Evolutionary conservation across 352 stramenopile species (phyloP).

Genomic region (Halophytophthora polymorphica): DNA sequence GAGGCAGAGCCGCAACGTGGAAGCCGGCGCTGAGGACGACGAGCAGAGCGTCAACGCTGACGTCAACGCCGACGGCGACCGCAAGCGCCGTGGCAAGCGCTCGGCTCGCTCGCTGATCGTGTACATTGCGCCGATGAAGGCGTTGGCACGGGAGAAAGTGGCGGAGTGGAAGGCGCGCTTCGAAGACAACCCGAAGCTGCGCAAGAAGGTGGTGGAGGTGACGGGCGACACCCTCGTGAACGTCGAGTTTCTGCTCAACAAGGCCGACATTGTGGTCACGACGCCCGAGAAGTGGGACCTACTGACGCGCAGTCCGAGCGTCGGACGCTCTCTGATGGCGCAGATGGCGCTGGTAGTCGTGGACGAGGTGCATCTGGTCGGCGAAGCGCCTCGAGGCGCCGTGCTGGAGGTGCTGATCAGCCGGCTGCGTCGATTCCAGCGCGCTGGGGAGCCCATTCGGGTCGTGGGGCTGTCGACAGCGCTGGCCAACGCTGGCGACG

Average conservation of each 20-base stretch:
- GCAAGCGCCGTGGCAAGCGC: conserved; percentile 5
- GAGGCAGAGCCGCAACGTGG: conserved; percentile 36
- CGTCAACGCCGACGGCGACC: neutral
- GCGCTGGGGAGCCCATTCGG: conserved; percentile 61
- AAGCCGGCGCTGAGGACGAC: conserved; percentile 1
- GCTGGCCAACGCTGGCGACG: conserved; percentile 94
- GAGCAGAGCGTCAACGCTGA: conserved; percentile 1
- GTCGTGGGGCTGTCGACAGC: conserved; percentile 96
- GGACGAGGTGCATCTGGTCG: conserved; percentile 98
- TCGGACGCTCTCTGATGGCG: conserved; percentile 65
- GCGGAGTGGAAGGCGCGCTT: conserved; percentile 96
- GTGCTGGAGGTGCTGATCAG: conserved; percentile 91
- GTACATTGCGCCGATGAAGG: conserved; percentile 98
- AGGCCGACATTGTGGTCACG: conserved; percentile 96
- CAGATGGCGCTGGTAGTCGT: conserved; percentile 91
- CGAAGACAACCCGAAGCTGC: conserved; percentile 70
- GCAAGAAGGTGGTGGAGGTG: conserved; percentile 95
- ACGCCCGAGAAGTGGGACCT: conserved; percentile 99
- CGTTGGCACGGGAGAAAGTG: conserved; percentile 94
- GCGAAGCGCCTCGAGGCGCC: conserved; percentile 92
- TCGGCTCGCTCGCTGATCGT: conserved; percentile 75
- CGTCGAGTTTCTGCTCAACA: conserved; percentile 80
- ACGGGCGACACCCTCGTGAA: conserved; percentile 97
- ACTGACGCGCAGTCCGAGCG: conserved; percentile 90
- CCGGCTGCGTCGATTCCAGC: conserved; percentile 73